These are phyloP conservation scores for Rhizomucor pusillus DNA, from an alignment of 371 early-diverging fungal genomes.

Conservation along the genomic window DNA sequence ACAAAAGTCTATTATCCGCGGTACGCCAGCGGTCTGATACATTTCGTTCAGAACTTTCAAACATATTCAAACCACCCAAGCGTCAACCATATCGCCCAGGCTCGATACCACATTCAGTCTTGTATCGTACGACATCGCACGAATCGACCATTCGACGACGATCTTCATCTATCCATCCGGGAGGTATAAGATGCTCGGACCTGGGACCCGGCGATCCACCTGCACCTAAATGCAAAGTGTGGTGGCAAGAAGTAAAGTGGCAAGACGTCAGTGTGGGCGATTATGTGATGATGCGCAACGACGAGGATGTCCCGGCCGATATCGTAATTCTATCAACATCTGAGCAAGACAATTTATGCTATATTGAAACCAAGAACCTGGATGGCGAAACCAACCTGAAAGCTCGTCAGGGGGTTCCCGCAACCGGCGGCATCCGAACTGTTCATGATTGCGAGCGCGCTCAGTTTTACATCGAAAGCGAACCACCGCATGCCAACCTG, in stretches of 20 bases:
- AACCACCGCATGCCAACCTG: conserved; percentile 75
- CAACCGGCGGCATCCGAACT: conserved; percentile 29
- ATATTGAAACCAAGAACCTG: conserved; percentile 80
- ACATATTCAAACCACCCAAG: conserved; percentile 19
- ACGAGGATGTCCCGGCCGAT: conserved; percentile 93
- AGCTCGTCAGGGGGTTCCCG: conserved; percentile 47
- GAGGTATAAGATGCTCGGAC: conserved; percentile 13
- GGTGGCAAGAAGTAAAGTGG: conserved; percentile 65
- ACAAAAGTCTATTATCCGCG: conserved; percentile 26
- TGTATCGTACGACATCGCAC: conserved; percentile 27
- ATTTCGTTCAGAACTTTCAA: conserved; percentile 37
- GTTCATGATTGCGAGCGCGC: conserved; percentile 59
- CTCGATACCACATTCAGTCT: conserved; percentile 46
- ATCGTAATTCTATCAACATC: conserved; percentile 67
- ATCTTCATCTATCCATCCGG: conserved; percentile 13
- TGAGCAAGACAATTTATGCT: conserved; percentile 64
- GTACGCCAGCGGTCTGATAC: conserved; percentile 43
- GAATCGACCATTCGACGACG: conserved; percentile 8
- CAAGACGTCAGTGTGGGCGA: conserved; percentile 91
- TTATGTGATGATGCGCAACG: conserved; percentile 77
- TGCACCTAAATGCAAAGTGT: conserved; percentile 18
- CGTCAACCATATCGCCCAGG: conserved; percentile 40
- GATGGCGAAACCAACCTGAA: conserved; percentile 91
- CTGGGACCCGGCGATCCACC: conserved; percentile 20
- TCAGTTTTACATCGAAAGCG: conserved; percentile 70